Conservation (phyloP, 257 asterid genomes). For the Vinca minor region DNA sequence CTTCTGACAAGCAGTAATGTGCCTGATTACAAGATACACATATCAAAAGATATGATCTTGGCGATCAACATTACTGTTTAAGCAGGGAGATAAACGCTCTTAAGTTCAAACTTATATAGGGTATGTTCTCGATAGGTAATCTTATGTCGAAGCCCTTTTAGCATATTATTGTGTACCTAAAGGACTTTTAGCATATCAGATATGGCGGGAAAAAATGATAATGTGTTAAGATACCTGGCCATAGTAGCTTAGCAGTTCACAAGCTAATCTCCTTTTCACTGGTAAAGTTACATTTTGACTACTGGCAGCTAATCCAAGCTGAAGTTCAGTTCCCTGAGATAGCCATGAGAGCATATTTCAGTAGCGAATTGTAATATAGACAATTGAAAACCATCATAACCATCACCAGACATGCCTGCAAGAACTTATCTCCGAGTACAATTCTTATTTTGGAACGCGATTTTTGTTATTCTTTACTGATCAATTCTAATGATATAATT, state of each 20-base stretch:
- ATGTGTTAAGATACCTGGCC: constrained; percentile 42
- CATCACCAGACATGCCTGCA: no score
- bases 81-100: neutral
- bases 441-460: no score
- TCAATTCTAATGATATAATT: neutral
- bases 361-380: neutral
- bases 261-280: constrained; percentile 83
- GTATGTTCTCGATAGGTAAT: no score
- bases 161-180: no score
- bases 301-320: constrained; percentile 66
- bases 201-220: constrained; percentile 5
- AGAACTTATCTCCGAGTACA: no score
- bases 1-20: constrained; percentile 43
- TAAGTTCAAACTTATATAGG: neutral
- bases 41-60: neutral
- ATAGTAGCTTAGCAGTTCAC: constrained; percentile 61
- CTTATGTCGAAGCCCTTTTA: no score
- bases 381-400: no score
- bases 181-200: neutral
- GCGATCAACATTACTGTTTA: neutral
- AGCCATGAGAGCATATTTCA: constrained; percentile 6
- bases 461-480: neutral
- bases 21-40: constrained; percentile 33
- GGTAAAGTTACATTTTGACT: constrained; percentile 73
- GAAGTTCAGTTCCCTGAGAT: constrained; percentile 75